Percentiles rank a stretch among this genome's conserved stretches.
Evolutionary conservation across 2,329 filamentous ascomycete species (phyloP).

Genomic region (Ophiocordyceps camponoti-leonardi): DNA sequence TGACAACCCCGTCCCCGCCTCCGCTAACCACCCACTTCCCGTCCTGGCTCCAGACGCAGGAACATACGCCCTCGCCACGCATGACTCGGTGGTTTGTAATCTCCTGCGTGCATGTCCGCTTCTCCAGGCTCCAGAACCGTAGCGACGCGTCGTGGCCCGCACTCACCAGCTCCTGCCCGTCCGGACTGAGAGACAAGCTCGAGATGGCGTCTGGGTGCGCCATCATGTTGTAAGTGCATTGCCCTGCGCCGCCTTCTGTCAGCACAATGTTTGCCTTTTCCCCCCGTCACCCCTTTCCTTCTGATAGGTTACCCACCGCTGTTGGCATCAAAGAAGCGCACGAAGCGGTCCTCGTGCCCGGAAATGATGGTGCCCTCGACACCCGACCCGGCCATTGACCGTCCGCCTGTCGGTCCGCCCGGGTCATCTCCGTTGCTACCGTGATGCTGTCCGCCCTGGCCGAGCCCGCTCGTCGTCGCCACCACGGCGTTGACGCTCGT

Average conservation of each 20-base stretch:
- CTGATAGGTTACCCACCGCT: conserved; percentile 52
- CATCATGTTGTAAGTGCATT: conserved; percentile 99
- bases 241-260: conserved; percentile 40
- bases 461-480: conserved; percentile 67
- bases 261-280: neutral
- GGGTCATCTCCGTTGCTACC: conserved; percentile 41
- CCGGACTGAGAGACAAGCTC: conserved; percentile 76
- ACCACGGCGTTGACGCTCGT: conserved; percentile 85
- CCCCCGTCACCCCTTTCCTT: neutral
- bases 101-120: conserved; percentile 86
- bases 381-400: conserved; percentile 50
- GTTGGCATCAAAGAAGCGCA: conserved; percentile 96
- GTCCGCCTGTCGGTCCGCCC: conserved; percentile 58
- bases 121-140: conserved; percentile 94
- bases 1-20: conserved; percentile 88
- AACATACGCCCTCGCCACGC: conserved; percentile 89
- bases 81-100: conserved; percentile 86
- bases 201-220: conserved; percentile 91
- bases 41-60: conserved; percentile 90
- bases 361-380: conserved; percentile 91
- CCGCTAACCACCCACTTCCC: conserved; percentile 88
- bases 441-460: conserved; percentile 41
- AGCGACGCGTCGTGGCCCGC: conserved; percentile 91
- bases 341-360: conserved; percentile 89
- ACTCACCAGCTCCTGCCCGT: conserved; percentile 85